phyloP scores from a whole-genome alignment of 2,329 filamentous ascomycete species.

The Neonectria magnoliae region DNA sequence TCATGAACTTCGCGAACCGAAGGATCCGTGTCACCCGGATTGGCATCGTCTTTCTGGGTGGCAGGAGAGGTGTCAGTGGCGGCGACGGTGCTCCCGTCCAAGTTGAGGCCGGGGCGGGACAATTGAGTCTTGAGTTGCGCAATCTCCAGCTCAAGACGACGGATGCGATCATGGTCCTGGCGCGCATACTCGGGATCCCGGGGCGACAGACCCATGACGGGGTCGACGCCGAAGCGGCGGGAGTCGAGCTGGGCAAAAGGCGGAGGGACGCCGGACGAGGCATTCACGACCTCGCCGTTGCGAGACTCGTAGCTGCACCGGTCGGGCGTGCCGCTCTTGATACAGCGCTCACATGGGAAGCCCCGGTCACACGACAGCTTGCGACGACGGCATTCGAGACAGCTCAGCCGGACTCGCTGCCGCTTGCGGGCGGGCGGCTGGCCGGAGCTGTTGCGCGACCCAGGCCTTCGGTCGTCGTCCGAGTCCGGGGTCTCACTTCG shows the following conservation, averaged over 20 bases:
- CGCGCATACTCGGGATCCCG: slow-evolving; percentile 50
- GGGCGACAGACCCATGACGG: slow-evolving; percentile 43
- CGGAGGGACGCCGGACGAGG: slow-evolving; percentile 57
- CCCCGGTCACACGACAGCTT: slow-evolving; percentile 71
- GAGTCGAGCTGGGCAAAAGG: slow-evolving; percentile 55
- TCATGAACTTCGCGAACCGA: slow-evolving; percentile 52
- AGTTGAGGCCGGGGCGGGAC: slow-evolving; percentile 55
- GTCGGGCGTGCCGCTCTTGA: slow-evolving; percentile 70
- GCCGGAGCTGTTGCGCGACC: slow-evolving; percentile 44
- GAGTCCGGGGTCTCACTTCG: slow-evolving; percentile 54
- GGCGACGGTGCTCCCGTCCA: slow-evolving; percentile 63
- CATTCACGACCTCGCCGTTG: slow-evolving; percentile 60
- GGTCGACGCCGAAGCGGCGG: slow-evolving; percentile 50
- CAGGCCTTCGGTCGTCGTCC: slow-evolving; percentile 44
- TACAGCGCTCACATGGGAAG: slow-evolving; percentile 69
- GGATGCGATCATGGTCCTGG: slow-evolving; percentile 67
- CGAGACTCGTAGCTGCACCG: slow-evolving; percentile 69
- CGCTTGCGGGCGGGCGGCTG: slow-evolving; percentile 61
- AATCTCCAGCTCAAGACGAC: slow-evolving; percentile 67
- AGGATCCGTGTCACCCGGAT: slow-evolving; percentile 46
- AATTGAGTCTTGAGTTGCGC: slow-evolving; percentile 65
- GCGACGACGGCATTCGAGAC: slow-evolving; percentile 68
- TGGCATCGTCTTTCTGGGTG: slow-evolving; percentile 55
- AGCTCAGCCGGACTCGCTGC: slow-evolving; percentile 68
- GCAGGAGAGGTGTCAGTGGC: slow-evolving; percentile 56